Evolutionary conservation across 2,329 filamentous ascomycete genomes (phyloP).

Genomic region (Cytospora piceicola): DNA sequence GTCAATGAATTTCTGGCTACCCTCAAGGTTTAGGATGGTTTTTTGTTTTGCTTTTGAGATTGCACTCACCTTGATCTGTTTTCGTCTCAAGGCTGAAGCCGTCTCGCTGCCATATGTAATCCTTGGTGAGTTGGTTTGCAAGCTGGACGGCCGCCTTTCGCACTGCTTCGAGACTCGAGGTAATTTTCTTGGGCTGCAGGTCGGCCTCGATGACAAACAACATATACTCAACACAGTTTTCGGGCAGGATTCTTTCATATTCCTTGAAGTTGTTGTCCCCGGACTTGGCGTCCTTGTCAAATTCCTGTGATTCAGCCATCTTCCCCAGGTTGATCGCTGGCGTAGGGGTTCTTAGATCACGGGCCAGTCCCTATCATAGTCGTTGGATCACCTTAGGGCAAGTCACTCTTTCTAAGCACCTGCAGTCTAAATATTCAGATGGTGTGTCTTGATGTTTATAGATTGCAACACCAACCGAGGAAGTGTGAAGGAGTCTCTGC

Average conservation of each 20-base stretch:
- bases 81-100: constrained; percentile 71
- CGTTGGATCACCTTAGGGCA: background rate
- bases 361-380: background rate
- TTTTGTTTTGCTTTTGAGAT: too few species aligned
- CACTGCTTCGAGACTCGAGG: constrained; percentile 70
- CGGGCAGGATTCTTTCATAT: constrained; percentile 59
- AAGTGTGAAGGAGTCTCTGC: background rate
- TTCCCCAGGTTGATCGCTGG: background rate
- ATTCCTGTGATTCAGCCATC: constrained; percentile 1
- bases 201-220: constrained; percentile 70
- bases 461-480: background rate
- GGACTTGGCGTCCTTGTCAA: constrained; percentile 34
- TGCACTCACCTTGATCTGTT: constrained; percentile 57
- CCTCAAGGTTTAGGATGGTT: background rate
- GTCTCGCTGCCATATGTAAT: constrained; percentile 96
- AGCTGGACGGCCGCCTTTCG: constrained; percentile 70
- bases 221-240: constrained; percentile 86
- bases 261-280: constrained; percentile 37
- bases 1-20: constrained; percentile 7
- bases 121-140: constrained; percentile 67
- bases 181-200: constrained; percentile 59
- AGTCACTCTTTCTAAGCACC: background rate
- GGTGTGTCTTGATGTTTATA: background rate
- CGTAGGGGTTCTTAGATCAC: background rate
- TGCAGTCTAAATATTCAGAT: background rate